These are phyloP conservation scores for Termitomyces eurrhizus DNA, from an alignment of 768 basidiomycete genomes.

Conservation along the genomic window DNA sequence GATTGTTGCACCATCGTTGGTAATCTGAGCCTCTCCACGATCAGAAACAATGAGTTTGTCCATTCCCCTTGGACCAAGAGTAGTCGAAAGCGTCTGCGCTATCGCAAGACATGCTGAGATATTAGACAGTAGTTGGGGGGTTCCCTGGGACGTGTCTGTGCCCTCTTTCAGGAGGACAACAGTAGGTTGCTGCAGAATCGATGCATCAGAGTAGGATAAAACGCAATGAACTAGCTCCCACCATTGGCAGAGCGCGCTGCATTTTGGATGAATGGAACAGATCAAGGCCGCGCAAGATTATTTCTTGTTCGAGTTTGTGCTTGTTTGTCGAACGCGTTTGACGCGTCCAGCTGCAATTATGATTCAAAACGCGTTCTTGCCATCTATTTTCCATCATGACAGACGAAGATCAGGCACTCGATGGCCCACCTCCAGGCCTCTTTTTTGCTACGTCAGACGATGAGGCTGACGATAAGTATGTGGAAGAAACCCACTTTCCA, in stretches of 20 bases:
- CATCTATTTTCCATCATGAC: conserved; percentile 14
- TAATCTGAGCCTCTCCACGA: conserved; percentile 95
- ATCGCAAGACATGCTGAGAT: conserved; percentile 96
- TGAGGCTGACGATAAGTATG: conserved; percentile 31
- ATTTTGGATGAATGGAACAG: conserved; percentile 45
- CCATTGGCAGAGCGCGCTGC: conserved; percentile 84
- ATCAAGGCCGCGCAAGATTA: conserved; percentile 21
- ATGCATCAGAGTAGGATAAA: conserved; percentile 9
- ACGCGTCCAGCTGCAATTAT: conserved; percentile 28
- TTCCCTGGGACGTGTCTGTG: conserved; percentile 94
- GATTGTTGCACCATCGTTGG: conserved; percentile 99
- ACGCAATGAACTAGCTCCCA: conserved; percentile 22
- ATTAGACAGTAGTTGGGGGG: conserved; percentile 87
- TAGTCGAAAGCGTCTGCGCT: conserved; percentile 85
- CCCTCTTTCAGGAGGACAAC: conserved; percentile 96
- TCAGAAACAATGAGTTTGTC: conserved; percentile 96
- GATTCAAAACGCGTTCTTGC: conserved; percentile 20
- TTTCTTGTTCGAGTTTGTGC: conserved; percentile 30
- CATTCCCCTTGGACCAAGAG: conserved; percentile 98
- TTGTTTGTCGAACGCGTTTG: conserved; percentile 34
- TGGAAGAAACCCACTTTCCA: conserved; percentile 13
- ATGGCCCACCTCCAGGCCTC: conserved; percentile 31
- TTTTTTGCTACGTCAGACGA: conserved; percentile 66
- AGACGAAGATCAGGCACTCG: conserved; percentile 23
- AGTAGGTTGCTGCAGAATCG: conserved; percentile 78